Base-by-base conservation (phyloP, 169 alveolate genomes). In the Ichthyophthirius multifiliis region DNA sequence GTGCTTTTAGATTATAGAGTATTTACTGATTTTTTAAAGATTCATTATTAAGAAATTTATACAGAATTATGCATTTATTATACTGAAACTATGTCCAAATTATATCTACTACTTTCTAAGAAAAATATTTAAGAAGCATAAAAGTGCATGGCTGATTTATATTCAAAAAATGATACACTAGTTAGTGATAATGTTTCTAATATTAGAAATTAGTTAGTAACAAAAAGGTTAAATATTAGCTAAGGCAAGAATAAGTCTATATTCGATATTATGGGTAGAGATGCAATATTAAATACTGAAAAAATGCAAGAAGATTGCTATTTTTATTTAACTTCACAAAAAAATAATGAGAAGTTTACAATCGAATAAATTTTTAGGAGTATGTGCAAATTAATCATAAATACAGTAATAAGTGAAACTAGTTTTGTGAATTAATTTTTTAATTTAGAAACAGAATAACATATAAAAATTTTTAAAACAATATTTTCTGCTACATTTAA, bases 1-100 rank as follows among this genome's bases (percentile, higher is more conserved):
- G 74, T 41, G 10, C 55, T 81, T n/a, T 16, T 73, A 4, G 73
- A 73, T 9, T 81, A 37, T 32, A 74, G 75, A 43, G 63, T 81
- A 45, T 81, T 81, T 41, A 81, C 86, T 4, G 86, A 81, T 31
- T 81, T 81, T 34, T 71, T 81, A 67, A 81, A 81, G 34, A 74
- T 63, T 39, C 86, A 81, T 43, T 81, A 81, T 48, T 62, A 64
- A 39, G 86, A 81, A 47, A 71, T 81, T 23, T 81, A 71, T 81
- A 76, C 73, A 16, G 86, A 81, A 43, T 39, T 81, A 23, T 81
- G 86, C 43, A 81, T 71, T 31, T 16, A 71, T 4, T 81, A 81
- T 43, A 45, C 82, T 20, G 82, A 67, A 32, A 67, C 74, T 9
- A 48, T 71, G 86, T 71, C 82, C 16, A 81, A 73, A 48, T 55